Evolutionary conservation across 306 rosid species (phyloP).

Genomic region (Elaeagnus macrophylla): DNA sequence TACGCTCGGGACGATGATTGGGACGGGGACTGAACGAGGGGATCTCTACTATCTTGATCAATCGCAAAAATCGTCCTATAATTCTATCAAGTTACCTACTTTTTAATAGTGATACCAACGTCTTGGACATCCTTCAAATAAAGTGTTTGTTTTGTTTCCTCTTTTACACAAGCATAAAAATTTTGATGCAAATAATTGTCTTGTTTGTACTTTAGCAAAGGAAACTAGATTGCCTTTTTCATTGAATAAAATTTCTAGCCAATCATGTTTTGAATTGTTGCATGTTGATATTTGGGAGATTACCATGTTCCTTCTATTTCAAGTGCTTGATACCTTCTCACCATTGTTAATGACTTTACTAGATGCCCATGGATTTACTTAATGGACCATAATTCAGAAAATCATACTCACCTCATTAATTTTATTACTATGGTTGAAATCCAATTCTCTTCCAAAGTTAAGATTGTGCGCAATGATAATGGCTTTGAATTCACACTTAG

Average conservation of each 20-base stretch:
- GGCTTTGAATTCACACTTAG: neutral
- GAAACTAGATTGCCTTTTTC: neutral
- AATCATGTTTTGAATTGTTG: neutral
- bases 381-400: neutral
- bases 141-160: neutral
- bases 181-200: neutral
- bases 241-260: neutral
- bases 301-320: neutral
- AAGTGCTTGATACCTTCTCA: neutral
- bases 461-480: neutral
- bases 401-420: neutral
- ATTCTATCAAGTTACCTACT: neutral
- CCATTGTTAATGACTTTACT: neutral
- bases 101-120: neutral
- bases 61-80: neutral
- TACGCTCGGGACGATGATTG: constrained; percentile 2
- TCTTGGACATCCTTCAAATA: neutral
- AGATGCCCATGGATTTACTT: neutral
- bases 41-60: constrained; percentile 2
- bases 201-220: neutral
- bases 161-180: neutral
- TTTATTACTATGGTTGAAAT: neutral
- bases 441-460: neutral
- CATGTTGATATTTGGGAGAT: neutral
- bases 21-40: neutral